Evolutionary conservation across 2,329 filamentous ascomycete species (phyloP), one percentile per base, ranked within the genome.

Genomic region (Aspergillus japonicus): DNA sequence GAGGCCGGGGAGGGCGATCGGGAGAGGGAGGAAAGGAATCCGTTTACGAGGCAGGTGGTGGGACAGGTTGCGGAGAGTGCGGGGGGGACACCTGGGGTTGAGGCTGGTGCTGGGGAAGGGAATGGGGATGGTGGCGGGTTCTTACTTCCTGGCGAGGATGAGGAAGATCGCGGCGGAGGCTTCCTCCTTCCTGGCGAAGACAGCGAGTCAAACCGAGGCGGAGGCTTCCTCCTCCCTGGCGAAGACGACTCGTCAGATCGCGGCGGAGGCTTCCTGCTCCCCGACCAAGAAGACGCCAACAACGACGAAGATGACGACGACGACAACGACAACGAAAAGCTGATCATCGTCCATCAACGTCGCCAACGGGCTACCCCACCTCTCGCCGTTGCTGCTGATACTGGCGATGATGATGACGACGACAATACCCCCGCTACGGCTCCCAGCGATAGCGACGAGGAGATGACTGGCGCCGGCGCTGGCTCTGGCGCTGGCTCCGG

Each of bases 11-110:
- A 65, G 47, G 29, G 33, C 0, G 71, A 73, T 50, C 58, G 63
- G 7, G 71, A 77, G 59, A 64, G 66, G 8, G 73, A 75, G 16
- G 58, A 66, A 4, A 64, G 71, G 49, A 78, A 78, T 60, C 75
- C 76, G 1, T 78, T 78, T 62, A 64, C 70, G 1, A 65, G 59
- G 52, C 60, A 57, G 39, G 58, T 44, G 16, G 31, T 35, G 5
- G 5, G 23, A 2, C 26, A 33, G 10, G 33, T 4, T 35, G 33
- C 4, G 33, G 33, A 10, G 26, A 8, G 26, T 29, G 26, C 8
- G 0, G 7, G 26, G 26, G 26, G 26, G 7, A 29, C 7, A 3
- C 26, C 26, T 7, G 26, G 26, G 7, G 8, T 29, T 29, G 26
- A 29, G 2, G 26, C 26, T 35, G 33, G 11, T 35, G 33, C 31